Base-by-base conservation (phyloP, 208 protist genomes). In the Novymonas esmeraldas region DNA sequence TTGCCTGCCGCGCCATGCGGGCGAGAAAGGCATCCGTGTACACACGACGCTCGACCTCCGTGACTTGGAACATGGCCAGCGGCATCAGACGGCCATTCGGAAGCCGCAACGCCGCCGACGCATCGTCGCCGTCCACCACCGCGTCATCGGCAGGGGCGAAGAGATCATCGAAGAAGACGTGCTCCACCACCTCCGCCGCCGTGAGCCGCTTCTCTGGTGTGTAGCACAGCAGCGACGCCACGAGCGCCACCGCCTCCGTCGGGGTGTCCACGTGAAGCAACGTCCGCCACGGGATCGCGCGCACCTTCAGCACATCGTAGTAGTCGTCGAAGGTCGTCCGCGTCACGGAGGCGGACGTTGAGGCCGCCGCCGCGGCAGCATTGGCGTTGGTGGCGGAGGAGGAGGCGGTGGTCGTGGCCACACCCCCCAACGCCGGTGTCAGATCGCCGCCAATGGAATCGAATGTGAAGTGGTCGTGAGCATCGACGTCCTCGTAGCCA, bases 101-200 rank as follows among this genome's bases (percentile, higher is more conserved):
- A 60, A 93, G 67, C 24, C 73, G 67, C 6, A 78, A 64, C 20
- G 56, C 51, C 51, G 44, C 29, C 22, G 50, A 6, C 41, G 44
- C 33, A n/a, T 13, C n/a, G 1, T 22, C 44, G n/a, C 29, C 44
- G 16, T 63, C 34, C 6, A 31, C 54, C 31, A 64, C 31, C 41
- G 68, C 26, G 0, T 39, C 31, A 20, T 22, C 61, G 48, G 63
- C 82, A 31, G 95, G 69, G 6, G 81, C 38, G 45, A 95, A 91
- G 3, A 99, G 70, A 10, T 93, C 84, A 52, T 97, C 92, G 65
- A 99, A 99, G 74, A 99, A 99, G 22, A 94, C 79, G 78, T 99
- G 98, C 31, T 94, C 80, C 73, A 99, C 95, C 3, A 99, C 98
- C 81, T 99, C 98, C 39, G 81, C 78, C 6, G 98, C 97, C 6